Percentiles rank a stretch among this genome's conserved stretches.
phyloP scores from a whole-genome alignment of 208 protist genomes.

The Crithidia bombi region DNA sequence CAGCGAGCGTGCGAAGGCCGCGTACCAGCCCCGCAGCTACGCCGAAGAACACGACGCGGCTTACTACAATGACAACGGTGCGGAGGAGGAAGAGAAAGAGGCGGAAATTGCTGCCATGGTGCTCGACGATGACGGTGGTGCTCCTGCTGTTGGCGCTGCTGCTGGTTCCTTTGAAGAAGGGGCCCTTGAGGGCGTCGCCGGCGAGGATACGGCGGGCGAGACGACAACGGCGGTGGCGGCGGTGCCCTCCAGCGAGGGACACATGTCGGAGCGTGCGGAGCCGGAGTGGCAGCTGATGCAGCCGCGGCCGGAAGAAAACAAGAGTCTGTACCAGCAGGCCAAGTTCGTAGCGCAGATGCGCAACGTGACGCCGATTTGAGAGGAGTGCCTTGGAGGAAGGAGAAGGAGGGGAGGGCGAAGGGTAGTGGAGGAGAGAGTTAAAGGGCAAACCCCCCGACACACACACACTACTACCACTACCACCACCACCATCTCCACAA shows the following conservation, averaged over 20 bases:
- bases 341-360: slow-evolving; percentile 44
- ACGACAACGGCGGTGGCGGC: slow-evolving; percentile 9
- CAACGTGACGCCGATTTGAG: slow-evolving; percentile 27
- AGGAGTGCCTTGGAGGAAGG: neutral
- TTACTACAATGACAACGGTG: neutral
- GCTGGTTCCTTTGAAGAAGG: neutral
- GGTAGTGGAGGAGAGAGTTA: no score
- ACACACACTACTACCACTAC: no score
- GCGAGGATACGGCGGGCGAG: neutral
- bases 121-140: neutral
- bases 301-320: slow-evolving; percentile 23
- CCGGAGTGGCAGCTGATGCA: slow-evolving; percentile 37
- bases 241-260: slow-evolving; percentile 5
- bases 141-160: neutral
- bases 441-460: no score
- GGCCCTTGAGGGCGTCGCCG: neutral
- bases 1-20: neutral
- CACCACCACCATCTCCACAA: no score
- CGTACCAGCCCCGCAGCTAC: neutral
- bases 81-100: neutral
- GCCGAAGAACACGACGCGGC: neutral
- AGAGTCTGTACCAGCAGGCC: slow-evolving; percentile 36
- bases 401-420: no score
- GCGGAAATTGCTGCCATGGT: neutral
- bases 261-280: slow-evolving; percentile 23